These are phyloP conservation scores for Telopea speciosissima DNA, from an alignment of 177 flowering plant genomes.

Conservation along the genomic window DNA sequence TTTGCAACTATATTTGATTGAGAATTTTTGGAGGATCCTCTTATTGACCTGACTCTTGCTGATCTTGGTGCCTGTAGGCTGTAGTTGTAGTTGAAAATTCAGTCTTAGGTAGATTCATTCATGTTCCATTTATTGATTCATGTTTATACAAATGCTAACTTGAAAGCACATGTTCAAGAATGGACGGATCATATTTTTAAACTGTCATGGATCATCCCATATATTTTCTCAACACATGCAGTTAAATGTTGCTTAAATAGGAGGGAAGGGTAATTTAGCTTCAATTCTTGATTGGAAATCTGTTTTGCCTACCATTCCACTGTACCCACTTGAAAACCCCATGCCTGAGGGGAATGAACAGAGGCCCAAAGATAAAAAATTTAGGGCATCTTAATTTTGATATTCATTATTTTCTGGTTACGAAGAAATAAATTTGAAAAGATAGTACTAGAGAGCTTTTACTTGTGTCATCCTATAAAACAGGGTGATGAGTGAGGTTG, in stretches of 20 bases:
- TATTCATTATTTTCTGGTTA: neutral
- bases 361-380: constrained; percentile 41
- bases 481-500: constrained; percentile 43
- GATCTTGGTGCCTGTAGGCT: constrained; percentile 87
- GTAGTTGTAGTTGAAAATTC: constrained; percentile 10
- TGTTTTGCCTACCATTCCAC: too few relatives aligned
- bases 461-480: constrained; percentile 77
- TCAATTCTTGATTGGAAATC: too few relatives aligned
- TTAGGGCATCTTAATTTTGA: constrained; percentile 5
- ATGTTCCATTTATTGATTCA: neutral
- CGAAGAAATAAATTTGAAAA: neutral
- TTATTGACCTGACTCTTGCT: constrained; percentile 48
- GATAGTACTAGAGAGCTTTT: constrained; percentile 17
- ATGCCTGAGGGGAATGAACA: constrained; percentile 38
- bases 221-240: constrained; percentile 25
- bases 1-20: constrained; percentile 29
- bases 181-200: constrained; percentile 74
- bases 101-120: constrained; percentile 1
- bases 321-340: constrained; percentile 1
- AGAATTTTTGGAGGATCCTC: constrained; percentile 22
- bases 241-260: constrained; percentile 5
- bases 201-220: constrained; percentile 69
- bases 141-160: constrained; percentile 26
- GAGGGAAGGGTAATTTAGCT: constrained; percentile 86
- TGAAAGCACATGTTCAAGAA: constrained; percentile 66